Evolutionary conservation across 108 stramenopile genomes (phyloP).

Genomic region (Pseudonitzschia multiseries): DNA sequence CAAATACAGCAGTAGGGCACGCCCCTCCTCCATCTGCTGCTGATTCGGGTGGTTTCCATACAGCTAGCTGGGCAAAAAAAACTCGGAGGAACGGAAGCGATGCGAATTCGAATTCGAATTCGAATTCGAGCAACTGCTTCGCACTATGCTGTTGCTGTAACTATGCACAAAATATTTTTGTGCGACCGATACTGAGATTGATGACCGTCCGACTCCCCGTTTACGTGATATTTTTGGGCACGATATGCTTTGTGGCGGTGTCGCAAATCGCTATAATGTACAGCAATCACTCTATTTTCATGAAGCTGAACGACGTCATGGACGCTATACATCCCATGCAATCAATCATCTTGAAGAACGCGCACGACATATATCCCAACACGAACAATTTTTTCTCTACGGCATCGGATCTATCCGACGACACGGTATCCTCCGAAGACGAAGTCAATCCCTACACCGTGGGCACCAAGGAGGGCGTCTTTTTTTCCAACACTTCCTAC

Average conservation of each 20-base stretch:
- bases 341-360: neutral
- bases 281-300: slow-evolving; percentile 14
- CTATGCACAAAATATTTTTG: neutral
- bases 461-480: slow-evolving; percentile 6
- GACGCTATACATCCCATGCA: slow-evolving; percentile 9
- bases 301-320: slow-evolving; percentile 13
- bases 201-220: slow-evolving; percentile 4
- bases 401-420: neutral
- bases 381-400: neutral
- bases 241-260: neutral
- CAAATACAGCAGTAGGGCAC: no score
- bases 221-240: slow-evolving; percentile 11
- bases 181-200: neutral
- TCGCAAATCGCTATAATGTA: slow-evolving; percentile 9
- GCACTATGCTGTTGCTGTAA: neutral
- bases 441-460: neutral
- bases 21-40: no score
- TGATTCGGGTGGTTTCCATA: no score
- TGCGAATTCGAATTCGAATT: no score
- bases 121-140: neutral
- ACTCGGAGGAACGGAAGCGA: no score
- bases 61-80: no score
- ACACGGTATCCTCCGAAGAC: neutral
- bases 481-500: slow-evolving; percentile 5
- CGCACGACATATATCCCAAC: neutral